A percentile compares a stretch with the other conserved stretches of the same genome.
These are phyloP conservation scores for Entomophthora muscae DNA, from an alignment of 371 early-diverging fungal genomes.

Conservation along the genomic window DNA sequence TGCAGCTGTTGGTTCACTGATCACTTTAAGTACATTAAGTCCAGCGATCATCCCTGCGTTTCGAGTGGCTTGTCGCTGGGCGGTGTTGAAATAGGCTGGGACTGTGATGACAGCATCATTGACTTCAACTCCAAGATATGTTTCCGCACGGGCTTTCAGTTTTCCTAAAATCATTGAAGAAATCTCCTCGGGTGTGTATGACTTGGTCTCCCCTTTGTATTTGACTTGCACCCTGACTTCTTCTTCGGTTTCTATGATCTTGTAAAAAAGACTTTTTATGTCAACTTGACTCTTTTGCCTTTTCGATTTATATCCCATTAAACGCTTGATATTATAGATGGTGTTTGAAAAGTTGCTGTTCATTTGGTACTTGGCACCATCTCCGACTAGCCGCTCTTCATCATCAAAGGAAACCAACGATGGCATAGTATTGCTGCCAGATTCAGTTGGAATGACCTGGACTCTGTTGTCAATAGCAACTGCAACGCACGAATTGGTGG, in stretches of 20 bases:
- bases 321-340: constrained; percentile 87
- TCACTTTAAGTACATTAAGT: constrained; percentile 56
- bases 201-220: constrained; percentile 74
- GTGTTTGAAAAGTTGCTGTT: constrained; percentile 71
- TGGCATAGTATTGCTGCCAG: constrained; percentile 73
- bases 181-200: constrained; percentile 90
- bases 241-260: constrained; percentile 54
- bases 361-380: constrained; percentile 67
- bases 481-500: constrained; percentile 98
- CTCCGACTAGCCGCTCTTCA: constrained; percentile 69
- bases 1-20: constrained; percentile 91
- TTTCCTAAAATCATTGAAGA: constrained; percentile 87
- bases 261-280: constrained; percentile 83
- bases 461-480: constrained; percentile 93
- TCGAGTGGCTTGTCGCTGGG: constrained; percentile 67
- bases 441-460: constrained; percentile 73
- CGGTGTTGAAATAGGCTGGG: constrained; percentile 87
- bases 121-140: constrained; percentile 81
- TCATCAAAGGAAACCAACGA: constrained; percentile 76
- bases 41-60: constrained; percentile 64
- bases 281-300: constrained; percentile 71
- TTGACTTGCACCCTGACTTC: constrained; percentile 63
- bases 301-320: constrained; percentile 71
- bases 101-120: constrained; percentile 91
- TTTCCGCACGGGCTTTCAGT: constrained; percentile 94